Evolutionary conservation across 2,329 filamentous ascomycete genomes (phyloP).

Genomic region (Hymenoscyphus fraxineus): DNA sequence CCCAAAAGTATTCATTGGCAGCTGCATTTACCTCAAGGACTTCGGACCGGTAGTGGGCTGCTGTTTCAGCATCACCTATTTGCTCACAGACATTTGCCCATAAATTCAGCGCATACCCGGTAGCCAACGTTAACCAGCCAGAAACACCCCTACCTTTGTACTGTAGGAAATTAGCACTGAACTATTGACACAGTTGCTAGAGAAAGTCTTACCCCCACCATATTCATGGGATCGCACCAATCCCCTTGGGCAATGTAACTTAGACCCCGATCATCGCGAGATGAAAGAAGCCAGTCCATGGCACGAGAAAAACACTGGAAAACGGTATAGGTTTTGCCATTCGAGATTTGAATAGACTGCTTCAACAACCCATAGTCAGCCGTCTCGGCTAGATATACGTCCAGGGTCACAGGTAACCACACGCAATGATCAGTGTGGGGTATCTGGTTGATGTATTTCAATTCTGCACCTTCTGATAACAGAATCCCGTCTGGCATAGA

Average conservation of each 20-base stretch:
- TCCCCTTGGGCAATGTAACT: slow-evolving; percentile 57
- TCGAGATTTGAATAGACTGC: slow-evolving; percentile 40
- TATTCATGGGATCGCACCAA: slow-evolving; percentile 60
- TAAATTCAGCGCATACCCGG: slow-evolving; percentile 48
- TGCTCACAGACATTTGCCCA: slow-evolving; percentile 52
- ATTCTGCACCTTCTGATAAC: slow-evolving; percentile 49
- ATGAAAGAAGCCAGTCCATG: slow-evolving; percentile 52
- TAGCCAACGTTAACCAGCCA: slow-evolving; percentile 55
- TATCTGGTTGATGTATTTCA: slow-evolving; percentile 60
- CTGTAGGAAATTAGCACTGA: slow-evolving; percentile 35
- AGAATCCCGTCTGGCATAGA: slow-evolving; percentile 57
- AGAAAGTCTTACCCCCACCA: slow-evolving; percentile 43
- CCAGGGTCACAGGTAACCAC: slow-evolving; percentile 53
- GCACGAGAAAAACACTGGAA: slow-evolving; percentile 53
- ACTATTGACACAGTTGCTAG: not conserved
- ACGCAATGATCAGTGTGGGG: slow-evolving; percentile 58
- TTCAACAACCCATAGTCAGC: slow-evolving; percentile 49
- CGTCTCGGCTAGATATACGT: slow-evolving; percentile 53
- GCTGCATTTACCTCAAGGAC: slow-evolving; percentile 46
- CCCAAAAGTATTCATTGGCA: slow-evolving; percentile 51
- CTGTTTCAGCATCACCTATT: slow-evolving; percentile 39
- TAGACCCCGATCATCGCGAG: slow-evolving; percentile 50
- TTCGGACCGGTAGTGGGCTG: slow-evolving; percentile 43
- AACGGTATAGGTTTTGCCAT: slow-evolving; percentile 46
- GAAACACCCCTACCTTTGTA: slow-evolving; percentile 55